Conservation (phyloP, 1,284 basidiomycete genomes). For the Puccinia sorghi region DNA sequence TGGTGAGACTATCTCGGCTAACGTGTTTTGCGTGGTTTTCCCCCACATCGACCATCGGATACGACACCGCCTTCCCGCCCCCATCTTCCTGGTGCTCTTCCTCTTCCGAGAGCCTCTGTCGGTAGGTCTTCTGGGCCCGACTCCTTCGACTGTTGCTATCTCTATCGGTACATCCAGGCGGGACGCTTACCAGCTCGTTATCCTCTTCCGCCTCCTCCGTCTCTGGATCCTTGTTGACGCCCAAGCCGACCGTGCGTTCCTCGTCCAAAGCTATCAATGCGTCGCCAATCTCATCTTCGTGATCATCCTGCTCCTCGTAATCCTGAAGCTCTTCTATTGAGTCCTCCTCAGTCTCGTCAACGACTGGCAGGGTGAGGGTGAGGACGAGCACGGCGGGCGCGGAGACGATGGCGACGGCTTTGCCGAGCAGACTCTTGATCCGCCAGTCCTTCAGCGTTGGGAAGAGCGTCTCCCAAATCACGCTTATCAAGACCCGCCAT, state of each 20-base stretch:
- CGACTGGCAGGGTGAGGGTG: slow-evolving; percentile 87
- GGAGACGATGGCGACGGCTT: slow-evolving; percentile 75
- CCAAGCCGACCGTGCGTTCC: slow-evolving; percentile 35
- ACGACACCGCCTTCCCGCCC: background rate
- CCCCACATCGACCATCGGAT: slow-evolving; percentile 7
- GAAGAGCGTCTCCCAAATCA: slow-evolving; percentile 64
- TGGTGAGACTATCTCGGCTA: too few relatives aligned
- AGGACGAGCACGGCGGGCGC: slow-evolving; percentile 81
- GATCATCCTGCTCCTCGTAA: slow-evolving; percentile 48
- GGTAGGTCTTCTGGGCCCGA: background rate
- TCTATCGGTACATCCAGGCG: background rate
- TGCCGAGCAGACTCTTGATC: slow-evolving; percentile 71
- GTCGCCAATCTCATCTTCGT: slow-evolving; percentile 52
- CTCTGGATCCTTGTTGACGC: slow-evolving; percentile 46
- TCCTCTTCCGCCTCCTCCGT: slow-evolving; percentile 52
- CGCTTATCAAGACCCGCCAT: background rate
- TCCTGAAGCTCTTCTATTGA: slow-evolving; percentile 57
- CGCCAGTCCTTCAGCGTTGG: slow-evolving; percentile 78
- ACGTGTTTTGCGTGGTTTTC: background rate
- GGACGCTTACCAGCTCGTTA: slow-evolving; percentile 37
- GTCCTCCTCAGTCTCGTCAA: slow-evolving; percentile 61
- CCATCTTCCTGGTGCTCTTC: background rate
- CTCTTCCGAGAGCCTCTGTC: background rate
- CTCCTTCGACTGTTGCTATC: background rate
- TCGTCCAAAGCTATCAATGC: slow-evolving; percentile 59